Evolutionary conservation across 2,329 filamentous ascomycete genomes (phyloP).

Genomic region (Aureobasidium sp.): DNA sequence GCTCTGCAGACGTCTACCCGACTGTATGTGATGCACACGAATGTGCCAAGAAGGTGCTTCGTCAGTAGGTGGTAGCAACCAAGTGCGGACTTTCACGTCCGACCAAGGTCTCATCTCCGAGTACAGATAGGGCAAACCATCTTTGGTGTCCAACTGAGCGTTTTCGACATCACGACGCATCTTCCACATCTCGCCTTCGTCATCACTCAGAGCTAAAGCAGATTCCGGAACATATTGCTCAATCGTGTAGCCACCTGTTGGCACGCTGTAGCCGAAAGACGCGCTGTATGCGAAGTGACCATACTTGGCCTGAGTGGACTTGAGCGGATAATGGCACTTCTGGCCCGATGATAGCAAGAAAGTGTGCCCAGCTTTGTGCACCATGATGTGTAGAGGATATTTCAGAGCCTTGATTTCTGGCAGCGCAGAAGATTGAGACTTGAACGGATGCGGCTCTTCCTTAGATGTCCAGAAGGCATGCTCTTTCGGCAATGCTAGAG

Average conservation of each 20-base stretch:
- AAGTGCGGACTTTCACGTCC: constrained; percentile 60
- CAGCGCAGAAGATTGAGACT: constrained; percentile 46
- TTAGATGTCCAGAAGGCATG: constrained; percentile 69
- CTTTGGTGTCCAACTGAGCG: constrained; percentile 53
- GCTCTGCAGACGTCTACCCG: constrained; percentile 57
- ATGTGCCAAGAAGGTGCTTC: constrained; percentile 63
- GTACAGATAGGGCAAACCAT: constrained; percentile 53
- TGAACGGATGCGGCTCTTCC: constrained; percentile 50
- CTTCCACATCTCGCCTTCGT: constrained; percentile 73
- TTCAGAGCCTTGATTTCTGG: constrained; percentile 54
- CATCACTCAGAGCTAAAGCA: constrained; percentile 68
- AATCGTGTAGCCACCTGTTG: constrained; percentile 66
- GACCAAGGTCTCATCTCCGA: constrained; percentile 65
- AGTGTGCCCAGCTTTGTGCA: constrained; percentile 61
- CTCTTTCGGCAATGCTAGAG: constrained; percentile 58
- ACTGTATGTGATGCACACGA: constrained; percentile 55
- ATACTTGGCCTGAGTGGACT: constrained; percentile 75
- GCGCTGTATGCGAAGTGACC: constrained; percentile 72
- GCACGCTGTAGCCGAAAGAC: constrained; percentile 69
- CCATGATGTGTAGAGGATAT: constrained; percentile 67
- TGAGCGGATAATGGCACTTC: constrained; percentile 75
- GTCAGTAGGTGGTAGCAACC: constrained; percentile 55
- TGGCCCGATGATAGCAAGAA: constrained; percentile 72
- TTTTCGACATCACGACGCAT: constrained; percentile 62
- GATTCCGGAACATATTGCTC: constrained; percentile 72